Evolutionary conservation across 352 stramenopile genomes (phyloP).

Genomic region (Phytophthora colocasiae): DNA sequence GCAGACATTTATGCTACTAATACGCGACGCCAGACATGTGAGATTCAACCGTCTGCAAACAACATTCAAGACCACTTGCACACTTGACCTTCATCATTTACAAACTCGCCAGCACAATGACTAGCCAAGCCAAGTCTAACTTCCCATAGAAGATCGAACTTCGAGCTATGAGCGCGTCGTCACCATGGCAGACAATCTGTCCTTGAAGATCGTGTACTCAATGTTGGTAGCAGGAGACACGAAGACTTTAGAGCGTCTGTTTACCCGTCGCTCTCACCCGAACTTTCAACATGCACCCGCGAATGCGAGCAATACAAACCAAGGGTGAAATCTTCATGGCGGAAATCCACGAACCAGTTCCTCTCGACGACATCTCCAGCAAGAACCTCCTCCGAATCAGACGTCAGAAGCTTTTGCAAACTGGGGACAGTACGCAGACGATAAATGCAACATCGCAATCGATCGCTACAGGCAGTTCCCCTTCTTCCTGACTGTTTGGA

Average conservation of each 20-base stretch:
- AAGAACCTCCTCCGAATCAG: constrained; percentile 27
- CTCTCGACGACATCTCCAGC: constrained; percentile 19
- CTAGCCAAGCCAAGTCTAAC: no score
- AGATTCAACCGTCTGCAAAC: no score
- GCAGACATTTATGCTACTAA: no score
- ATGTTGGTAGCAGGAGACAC: constrained; percentile 29
- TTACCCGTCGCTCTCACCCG: constrained; percentile 32
- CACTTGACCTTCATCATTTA: no score
- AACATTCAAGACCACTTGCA: no score
- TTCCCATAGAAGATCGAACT: no score
- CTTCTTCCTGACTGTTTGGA: no score
- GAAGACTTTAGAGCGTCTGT: constrained; percentile 20
- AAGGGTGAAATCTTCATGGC: constrained; percentile 32
- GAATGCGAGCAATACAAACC: constrained; percentile 42
- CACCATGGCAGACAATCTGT: constrained; percentile 24
- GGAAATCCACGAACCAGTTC: constrained; percentile 33
- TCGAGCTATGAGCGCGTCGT: constrained; percentile 26
- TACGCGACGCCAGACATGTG: no score
- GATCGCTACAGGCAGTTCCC: constrained; percentile 15
- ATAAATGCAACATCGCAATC: constrained; percentile 38
- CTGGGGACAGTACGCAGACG: constrained; percentile 33
- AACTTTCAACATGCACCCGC: constrained; percentile 53
- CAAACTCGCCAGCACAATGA: no score
- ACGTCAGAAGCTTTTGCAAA: constrained; percentile 5
- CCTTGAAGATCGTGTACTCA: constrained; percentile 35